Conservation (phyloP, 257 asterid species). For the Hygrophila difformis region DNA sequence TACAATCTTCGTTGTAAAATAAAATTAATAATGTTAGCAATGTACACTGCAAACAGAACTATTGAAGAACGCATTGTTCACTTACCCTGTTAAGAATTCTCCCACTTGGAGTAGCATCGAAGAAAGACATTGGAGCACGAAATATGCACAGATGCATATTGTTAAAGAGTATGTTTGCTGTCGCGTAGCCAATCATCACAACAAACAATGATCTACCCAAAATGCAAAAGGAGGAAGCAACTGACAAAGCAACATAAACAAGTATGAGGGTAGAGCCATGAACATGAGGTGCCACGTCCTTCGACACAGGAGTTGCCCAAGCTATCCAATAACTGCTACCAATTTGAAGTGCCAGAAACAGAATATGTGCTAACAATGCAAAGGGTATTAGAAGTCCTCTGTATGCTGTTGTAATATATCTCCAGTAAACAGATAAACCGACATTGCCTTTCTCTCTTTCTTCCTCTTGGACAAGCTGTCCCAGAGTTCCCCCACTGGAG, state of each 20-base stretch:
- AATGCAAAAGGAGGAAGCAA: constrained; percentile 62
- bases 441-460: constrained; percentile 87
- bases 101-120: constrained; percentile 96
- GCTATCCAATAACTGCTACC: constrained; percentile 99
- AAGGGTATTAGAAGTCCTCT: constrained; percentile 80
- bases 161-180: constrained; percentile 65
- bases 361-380: constrained; percentile 45
- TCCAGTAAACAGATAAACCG: constrained; percentile 71
- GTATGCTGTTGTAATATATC: constrained; percentile 64
- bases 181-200: constrained; percentile 51
- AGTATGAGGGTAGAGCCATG: constrained; percentile 53
- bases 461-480: constrained; percentile 85
- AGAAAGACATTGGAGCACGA: constrained; percentile 95
- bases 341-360: constrained; percentile 67
- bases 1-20: not conserved
- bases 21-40: too few species aligned
- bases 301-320: constrained; percentile 90
- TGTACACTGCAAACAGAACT: too few species aligned
- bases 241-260: constrained; percentile 54
- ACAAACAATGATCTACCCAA: constrained; percentile 47
- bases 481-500: constrained; percentile 20
- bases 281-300: constrained; percentile 48
- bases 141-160: constrained; percentile 66
- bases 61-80: too few species aligned
- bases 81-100: constrained; percentile 79